phyloP scores from a whole-genome alignment of 1,139 yeast genomes.

The Debaryomycetaceae sp. region DNA sequence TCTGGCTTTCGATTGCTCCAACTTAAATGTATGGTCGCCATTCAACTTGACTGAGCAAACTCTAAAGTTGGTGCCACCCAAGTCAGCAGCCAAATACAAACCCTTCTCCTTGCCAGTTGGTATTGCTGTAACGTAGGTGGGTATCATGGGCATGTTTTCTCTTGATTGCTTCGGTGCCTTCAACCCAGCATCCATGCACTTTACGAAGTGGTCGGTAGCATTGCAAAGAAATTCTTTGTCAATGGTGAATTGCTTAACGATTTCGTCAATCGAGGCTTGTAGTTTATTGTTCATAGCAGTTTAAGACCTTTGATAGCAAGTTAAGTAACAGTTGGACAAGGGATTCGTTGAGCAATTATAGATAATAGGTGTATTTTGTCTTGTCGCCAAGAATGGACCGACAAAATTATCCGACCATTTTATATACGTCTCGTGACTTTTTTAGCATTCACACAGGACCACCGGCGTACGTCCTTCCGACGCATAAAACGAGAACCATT shows the following conservation, averaged over 20 bases:
- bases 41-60: conserved; percentile 77
- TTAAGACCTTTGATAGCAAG: conserved; percentile 1
- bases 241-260: conserved; percentile 54
- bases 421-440: too few relatives aligned
- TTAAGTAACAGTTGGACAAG: too few relatives aligned
- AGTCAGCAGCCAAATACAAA: conserved; percentile 71
- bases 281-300: conserved; percentile 24
- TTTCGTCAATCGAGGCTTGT: conserved; percentile 37
- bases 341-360: too few relatives aligned
- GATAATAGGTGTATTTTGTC: too few relatives aligned
- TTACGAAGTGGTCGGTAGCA: conserved; percentile 62
- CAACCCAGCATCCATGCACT: conserved; percentile 62
- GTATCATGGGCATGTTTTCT: conserved; percentile 78
- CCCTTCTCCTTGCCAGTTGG: conserved; percentile 85
- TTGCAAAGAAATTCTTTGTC: conserved; percentile 46
- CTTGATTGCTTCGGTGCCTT: conserved; percentile 29
- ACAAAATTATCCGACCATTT: too few relatives aligned
- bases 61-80: conserved; percentile 87
- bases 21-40: conserved; percentile 74
- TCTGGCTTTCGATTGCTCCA: conserved; percentile 67
- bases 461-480: too few relatives aligned
- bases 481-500: too few relatives aligned
- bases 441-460: too few relatives aligned
- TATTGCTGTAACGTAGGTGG: conserved; percentile 72
- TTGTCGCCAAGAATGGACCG: too few relatives aligned